phyloP scores from a whole-genome alignment of 2,329 filamentous ascomycete species.

The Penicillium carneum region DNA sequence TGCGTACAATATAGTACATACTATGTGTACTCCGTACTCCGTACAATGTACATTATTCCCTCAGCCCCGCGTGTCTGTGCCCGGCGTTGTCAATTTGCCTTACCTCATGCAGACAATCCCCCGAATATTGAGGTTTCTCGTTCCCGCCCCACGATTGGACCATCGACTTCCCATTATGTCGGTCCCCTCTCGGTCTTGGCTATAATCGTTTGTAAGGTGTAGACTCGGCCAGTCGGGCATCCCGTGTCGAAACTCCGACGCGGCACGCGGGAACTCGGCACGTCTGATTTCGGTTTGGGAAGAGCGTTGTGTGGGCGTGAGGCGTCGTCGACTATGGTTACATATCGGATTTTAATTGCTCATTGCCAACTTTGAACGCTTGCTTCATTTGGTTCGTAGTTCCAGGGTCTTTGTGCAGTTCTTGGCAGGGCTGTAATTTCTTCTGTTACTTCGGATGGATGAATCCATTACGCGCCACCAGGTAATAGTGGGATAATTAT shows the following conservation, averaged over 20 bases:
- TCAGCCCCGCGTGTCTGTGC: conserved; percentile 12
- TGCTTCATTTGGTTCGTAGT: not conserved
- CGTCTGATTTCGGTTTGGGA: conserved; percentile 5
- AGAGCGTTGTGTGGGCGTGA: not conserved
- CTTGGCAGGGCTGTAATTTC: too few relatives aligned
- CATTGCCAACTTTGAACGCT: not conserved
- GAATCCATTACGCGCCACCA: conserved; percentile 1
- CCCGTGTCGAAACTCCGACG: conserved; percentile 13
- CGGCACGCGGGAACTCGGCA: conserved; percentile 28
- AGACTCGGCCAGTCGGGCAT: conserved; percentile 19
- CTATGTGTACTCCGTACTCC: too few relatives aligned
- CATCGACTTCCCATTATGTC: not conserved
- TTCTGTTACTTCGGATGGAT: not conserved
- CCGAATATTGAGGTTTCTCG: conserved; percentile 5
- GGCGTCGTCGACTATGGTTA: not conserved
- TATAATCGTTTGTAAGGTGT: not conserved
- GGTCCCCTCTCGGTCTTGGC: conserved; percentile 12
- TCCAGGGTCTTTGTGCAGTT: not conserved
- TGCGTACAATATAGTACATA: not conserved
- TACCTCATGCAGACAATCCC: not conserved
- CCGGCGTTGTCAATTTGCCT: too few relatives aligned
- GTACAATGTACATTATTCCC: not conserved
- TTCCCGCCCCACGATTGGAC: conserved; percentile 1
- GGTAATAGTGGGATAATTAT: not conserved
- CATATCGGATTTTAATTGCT: not conserved